These are phyloP conservation scores for Cruciata laevipes DNA, from an alignment of 257 asterid species.

Conservation along the genomic window DNA sequence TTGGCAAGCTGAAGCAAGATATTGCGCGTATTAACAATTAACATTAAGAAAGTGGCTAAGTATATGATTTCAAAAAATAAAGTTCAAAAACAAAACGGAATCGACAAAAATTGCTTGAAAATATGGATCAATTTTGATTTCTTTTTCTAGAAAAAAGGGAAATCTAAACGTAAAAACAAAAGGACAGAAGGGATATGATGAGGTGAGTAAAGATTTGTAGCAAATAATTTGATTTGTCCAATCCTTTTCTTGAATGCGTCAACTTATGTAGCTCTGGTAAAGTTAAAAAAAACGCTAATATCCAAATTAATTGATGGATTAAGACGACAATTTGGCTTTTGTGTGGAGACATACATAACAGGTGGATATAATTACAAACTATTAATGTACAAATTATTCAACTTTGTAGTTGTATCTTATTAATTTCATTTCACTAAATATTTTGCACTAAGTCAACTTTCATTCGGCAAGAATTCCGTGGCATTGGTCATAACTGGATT, in stretches of 20 bases:
- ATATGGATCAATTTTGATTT: background rate
- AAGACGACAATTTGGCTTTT: constrained; percentile 15
- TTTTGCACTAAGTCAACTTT: background rate
- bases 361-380: constrained; percentile 2
- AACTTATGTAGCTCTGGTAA: constrained; percentile 1
- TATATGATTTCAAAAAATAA: too few relatives aligned
- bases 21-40: background rate
- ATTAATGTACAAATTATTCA: background rate
- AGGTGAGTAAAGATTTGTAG: background rate
- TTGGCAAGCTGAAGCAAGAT: background rate
- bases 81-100: background rate
- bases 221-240: constrained; percentile 6
- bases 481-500: too few relatives aligned
- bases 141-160: background rate
- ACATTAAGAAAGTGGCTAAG: too few relatives aligned
- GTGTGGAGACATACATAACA: background rate
- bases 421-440: too few relatives aligned
- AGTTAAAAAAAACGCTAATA: background rate
- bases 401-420: background rate
- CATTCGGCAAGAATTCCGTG: background rate
- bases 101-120: background rate
- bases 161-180: background rate
- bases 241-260: constrained; percentile 10
- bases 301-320: background rate
- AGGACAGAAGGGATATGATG: background rate